These are phyloP conservation scores for Omphalotus guepiniiformis DNA, from an alignment of 768 basidiomycete species.

Conservation along the genomic window DNA sequence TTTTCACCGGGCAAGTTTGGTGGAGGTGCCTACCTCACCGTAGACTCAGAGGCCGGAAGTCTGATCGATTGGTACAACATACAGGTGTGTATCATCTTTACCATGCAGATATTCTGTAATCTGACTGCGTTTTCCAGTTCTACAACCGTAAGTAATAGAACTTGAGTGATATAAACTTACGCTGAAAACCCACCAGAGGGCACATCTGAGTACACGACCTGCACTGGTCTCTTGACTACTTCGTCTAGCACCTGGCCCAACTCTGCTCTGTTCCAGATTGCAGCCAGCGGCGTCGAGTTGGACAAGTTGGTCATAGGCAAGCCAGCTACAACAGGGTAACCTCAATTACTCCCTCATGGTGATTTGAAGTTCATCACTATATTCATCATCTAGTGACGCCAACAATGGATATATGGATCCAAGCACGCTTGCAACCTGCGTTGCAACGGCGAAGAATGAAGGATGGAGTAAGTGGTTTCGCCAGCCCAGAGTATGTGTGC, in stretches of 20 bases:
- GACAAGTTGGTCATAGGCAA: conserved; percentile 77
- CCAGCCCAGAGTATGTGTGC: not conserved
- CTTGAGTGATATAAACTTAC: not conserved
- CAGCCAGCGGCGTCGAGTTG: conserved; percentile 49
- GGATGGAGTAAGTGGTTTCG: conserved; percentile 77
- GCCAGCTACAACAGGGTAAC: conserved; percentile 40
- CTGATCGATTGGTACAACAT: conserved; percentile 65
- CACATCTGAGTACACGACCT: conserved; percentile 58
- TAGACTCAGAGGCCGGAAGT: conserved; percentile 48
- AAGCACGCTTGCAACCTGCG: conserved; percentile 54
- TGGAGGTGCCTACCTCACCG: conserved; percentile 49
- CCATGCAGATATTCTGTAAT: not conserved
- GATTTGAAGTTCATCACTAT: not conserved
- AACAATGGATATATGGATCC: conserved; percentile 61
- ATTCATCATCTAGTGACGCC: conserved; percentile 32
- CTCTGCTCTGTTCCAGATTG: conserved; percentile 57
- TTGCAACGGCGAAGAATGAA: conserved; percentile 50
- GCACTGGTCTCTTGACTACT: conserved; percentile 49
- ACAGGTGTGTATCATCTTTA: conserved; percentile 38
- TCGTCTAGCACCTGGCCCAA: conserved; percentile 62
- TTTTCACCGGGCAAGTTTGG: conserved; percentile 38
- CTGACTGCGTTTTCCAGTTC: conserved; percentile 23
- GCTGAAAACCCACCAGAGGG: conserved; percentile 45
- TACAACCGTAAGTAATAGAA: conserved; percentile 37
- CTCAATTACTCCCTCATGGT: not conserved